A percentile compares a stretch with the other conserved stretches of the same genome.
Conservation (phyloP, 306 rosid species). For the Oxytropis ochrocephala region DNA sequence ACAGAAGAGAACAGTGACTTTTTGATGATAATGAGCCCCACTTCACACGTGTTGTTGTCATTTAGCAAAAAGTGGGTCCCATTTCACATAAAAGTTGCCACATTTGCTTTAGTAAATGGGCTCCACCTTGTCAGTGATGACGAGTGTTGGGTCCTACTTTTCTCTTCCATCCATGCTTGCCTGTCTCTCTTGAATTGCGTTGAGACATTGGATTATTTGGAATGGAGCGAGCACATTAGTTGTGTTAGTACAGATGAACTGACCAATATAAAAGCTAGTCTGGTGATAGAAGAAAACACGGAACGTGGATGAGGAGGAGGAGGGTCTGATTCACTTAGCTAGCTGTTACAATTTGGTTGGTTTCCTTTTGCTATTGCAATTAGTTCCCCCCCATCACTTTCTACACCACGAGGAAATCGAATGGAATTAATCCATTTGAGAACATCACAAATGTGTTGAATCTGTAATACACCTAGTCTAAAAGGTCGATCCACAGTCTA, state of each 20-base stretch:
- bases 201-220: background rate
- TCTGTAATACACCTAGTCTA: no score
- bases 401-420: no score
- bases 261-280: no score
- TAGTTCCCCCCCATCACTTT: no score
- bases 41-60: conserved; percentile 43
- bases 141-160: conserved; percentile 17
- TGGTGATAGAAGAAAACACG: no score
- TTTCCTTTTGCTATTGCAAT: no score
- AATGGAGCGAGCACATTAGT: no score
- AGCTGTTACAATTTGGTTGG: background rate
- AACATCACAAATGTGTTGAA: no score
- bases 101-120: conserved; percentile 14
- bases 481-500: no score
- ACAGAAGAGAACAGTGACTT: background rate
- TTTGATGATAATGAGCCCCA: conserved; percentile 21
- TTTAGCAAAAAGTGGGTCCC: conserved; percentile 26
- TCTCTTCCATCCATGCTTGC: conserved; percentile 30
- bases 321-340: background rate
- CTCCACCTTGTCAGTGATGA: conserved; percentile 13
- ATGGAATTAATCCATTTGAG: no score
- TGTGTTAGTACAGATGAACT: no score
- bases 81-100: background rate
- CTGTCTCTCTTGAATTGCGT: conserved; percentile 16
- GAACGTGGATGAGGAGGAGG: background rate